Percentiles rank a stretch among this genome's conserved stretches.
Evolutionary conservation across 305 asterid genomes (phyloP).

Genomic region (Plantago lanceolata): DNA sequence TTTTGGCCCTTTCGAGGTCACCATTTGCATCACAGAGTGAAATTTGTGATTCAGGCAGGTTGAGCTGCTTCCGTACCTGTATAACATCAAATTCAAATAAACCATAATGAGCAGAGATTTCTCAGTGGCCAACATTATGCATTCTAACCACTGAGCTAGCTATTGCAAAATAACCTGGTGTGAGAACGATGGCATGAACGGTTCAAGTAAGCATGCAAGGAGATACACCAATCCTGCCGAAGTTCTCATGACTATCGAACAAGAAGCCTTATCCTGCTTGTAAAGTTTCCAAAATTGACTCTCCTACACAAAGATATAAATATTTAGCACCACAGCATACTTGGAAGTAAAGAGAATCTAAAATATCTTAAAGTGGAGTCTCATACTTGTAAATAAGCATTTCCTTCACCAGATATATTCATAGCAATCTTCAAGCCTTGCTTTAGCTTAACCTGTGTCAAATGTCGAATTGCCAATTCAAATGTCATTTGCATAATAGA

Average conservation of each 20-base stretch:
- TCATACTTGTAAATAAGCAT: constrained; percentile 81
- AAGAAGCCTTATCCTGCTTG: constrained; percentile 68
- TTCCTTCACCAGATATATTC: constrained; percentile 88
- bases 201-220: constrained; percentile 83
- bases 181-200: constrained; percentile 90
- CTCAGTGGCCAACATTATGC: constrained; percentile 14
- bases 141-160: constrained; percentile 1
- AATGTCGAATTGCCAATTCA: constrained; percentile 23
- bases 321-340: constrained; percentile 3
- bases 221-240: constrained; percentile 77
- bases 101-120: constrained; percentile 14
- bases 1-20: constrained; percentile 62
- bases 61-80: constrained; percentile 91
- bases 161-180: constrained; percentile 49
- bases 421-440: constrained; percentile 90
- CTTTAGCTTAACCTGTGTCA: constrained; percentile 72
- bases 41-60: constrained; percentile 56
- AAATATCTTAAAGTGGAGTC: constrained; percentile 14
- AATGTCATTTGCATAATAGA: constrained; percentile 20
- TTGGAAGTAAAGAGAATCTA: neutral
- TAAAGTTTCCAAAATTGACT: constrained; percentile 94
- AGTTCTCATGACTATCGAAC: constrained; percentile 81
- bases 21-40: constrained; percentile 69
- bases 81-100: constrained; percentile 16
- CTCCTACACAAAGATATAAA: constrained; percentile 41